Base-by-base conservation (phyloP, 768 basidiomycete genomes). In the Russula sp. region DNA sequence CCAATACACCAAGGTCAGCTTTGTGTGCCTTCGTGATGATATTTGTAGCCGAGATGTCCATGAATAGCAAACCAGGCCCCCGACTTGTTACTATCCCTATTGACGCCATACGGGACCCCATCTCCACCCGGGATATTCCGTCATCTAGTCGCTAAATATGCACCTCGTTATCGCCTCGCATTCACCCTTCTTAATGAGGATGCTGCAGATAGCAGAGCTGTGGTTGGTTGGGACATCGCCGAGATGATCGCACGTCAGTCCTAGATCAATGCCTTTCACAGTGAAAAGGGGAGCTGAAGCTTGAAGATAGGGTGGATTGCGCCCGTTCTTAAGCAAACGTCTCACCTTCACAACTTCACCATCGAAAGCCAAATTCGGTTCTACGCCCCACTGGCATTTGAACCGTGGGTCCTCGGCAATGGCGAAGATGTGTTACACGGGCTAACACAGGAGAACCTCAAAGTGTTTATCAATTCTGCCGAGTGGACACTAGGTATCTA, bases 111-210 rank as follows among this genome's bases (percentile, higher is more conserved):
- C n/a, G 68, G 72, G 34, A 71, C 73, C 18, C 69, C 73, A 56
- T 75, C 81, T 50, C 77, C 81, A 35, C 78, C 70, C 11, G 45
- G 49, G 14, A 71, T 81, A 56, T 74, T 77, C 56, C 76, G 78
- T 32, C 76, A 81, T 34, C 74, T 81, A 39, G 75, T 83, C 20
- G 81, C 84, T 42, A 90, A 90, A 72, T 98, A 91, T 71, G 81
- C 94, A 13, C 81, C 84, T 5, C 83, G 83, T 48, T 90, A 91
- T 72, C 87, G 93, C 46, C 80, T 98, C 14, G 84, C 92, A n/a
- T 97, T 98, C 75, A 90, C 89, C 14, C 76, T 99, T 7, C 75
- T 99, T 55, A 96, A 98, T 70, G 93, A 98, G 74, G 90, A 98
- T 70, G 83, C 88, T 4, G 76, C 87, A 1, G 78, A 80, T 13